Base-by-base conservation (phyloP, 2,329 filamentous ascomycete species). In the Phoma sp. region DNA sequence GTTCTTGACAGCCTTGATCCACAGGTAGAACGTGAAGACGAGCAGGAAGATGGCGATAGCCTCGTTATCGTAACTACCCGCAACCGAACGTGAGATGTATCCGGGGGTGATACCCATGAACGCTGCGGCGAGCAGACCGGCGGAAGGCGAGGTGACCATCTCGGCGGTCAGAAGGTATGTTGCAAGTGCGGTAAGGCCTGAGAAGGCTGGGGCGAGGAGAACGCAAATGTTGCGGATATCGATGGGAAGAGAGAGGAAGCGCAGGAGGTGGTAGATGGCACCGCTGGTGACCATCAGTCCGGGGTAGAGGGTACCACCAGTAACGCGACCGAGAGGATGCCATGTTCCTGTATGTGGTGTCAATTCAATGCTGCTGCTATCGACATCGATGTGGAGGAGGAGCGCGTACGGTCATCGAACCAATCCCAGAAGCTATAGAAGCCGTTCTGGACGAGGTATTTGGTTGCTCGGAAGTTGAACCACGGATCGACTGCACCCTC, bases 351-450 rank as follows among this genome's bases (percentile, higher is more conserved):
- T 46, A 61, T 45, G 44, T 22, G 45, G 29, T 51, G 36, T 65
- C 19, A 65, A 60, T 67, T 50, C 58, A 58, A 50, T 59, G 45
- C n/a, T 24, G 33, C 41, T 32, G 15, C 40, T 17, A 12, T 45
- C 17, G 22, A 32, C 17, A 35, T 37, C 43, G 24, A 35, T 55
- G 58, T 39, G 43, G 57, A 45, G 41, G 60, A 61, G 60, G 50
- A 49, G 22, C 22, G 75, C 85, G 62, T 82, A 88, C 95, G 88
- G 82, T 99, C 95, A 79, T 99, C 95, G 74, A 99, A 99, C 95
- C 95, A 99, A 77, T 99, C 94, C 95, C 95, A 99, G 77, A 99
- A 99, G 77, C 90, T 92, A 78, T 96, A 96, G 81, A 99, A 98
- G 70, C 95, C 95, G 87, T 99, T 87, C 74, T 94, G 86, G 51